Evolutionary conservation across 768 basidiomycete species (phyloP).

Genomic region (Hysterangium stoloniferum): DNA sequence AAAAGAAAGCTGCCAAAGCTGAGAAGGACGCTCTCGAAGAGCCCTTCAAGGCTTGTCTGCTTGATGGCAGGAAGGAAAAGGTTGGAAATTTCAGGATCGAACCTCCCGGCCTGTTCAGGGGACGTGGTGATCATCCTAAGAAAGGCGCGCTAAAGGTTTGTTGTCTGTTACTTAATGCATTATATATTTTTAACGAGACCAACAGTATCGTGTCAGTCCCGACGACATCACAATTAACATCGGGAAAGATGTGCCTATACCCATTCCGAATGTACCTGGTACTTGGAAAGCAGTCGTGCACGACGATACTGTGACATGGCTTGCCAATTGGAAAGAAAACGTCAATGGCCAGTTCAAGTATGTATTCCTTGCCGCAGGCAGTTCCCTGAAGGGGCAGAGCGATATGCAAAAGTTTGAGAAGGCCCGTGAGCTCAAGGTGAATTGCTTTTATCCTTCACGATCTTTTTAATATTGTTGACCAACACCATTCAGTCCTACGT

Average conservation of each 20-base stretch:
- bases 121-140: constrained; percentile 97
- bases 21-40: constrained; percentile 77
- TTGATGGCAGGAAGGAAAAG: constrained; percentile 97
- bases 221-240: constrained; percentile 98
- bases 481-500: constrained; percentile 65
- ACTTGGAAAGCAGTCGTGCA: constrained; percentile 84
- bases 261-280: constrained; percentile 87
- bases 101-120: constrained; percentile 96
- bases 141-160: constrained; percentile 89
- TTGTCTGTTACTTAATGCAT: background rate
- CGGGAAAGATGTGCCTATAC: constrained; percentile 62
- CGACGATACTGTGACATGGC: constrained; percentile 97
- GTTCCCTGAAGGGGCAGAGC: constrained; percentile 95
- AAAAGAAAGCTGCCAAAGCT: constrained; percentile 90
- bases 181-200: background rate
- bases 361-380: constrained; percentile 96
- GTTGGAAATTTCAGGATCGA: constrained; percentile 97
- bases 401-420: constrained; percentile 99
- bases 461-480: background rate
- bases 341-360: constrained; percentile 95
- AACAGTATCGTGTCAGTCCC: constrained; percentile 79
- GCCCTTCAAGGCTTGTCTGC: constrained; percentile 52
- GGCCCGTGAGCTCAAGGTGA: constrained; percentile 89
- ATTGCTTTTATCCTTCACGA: constrained; percentile 11
- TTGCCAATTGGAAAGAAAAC: constrained; percentile 98